These are phyloP conservation scores for Sporothrix brunneoviolacea DNA, from an alignment of 2,329 filamentous ascomycete genomes.

Conservation along the genomic window DNA sequence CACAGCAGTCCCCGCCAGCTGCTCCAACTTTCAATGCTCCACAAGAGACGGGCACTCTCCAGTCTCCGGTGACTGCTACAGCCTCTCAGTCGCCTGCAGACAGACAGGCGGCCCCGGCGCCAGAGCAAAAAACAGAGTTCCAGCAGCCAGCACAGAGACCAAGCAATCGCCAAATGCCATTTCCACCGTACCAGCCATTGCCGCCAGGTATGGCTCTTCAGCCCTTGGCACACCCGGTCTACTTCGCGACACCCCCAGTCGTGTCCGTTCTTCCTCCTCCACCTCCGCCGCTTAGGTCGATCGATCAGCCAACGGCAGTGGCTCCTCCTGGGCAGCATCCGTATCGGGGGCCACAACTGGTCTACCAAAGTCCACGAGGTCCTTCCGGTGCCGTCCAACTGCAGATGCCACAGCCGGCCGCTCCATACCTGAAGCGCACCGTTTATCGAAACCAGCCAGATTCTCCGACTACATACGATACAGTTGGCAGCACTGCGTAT, in stretches of 20 bases:
- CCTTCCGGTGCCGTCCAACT: neutral
- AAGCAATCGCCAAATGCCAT: neutral
- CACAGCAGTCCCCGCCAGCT: neutral
- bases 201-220: neutral
- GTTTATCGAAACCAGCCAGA: neutral
- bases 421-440: neutral
- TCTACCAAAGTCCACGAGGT: neutral
- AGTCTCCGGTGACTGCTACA: neutral
- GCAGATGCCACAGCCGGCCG: neutral
- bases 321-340: neutral
- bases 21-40: neutral
- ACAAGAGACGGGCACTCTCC: neutral
- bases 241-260: neutral
- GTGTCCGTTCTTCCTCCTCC: constrained; percentile 12
- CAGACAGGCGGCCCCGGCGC: neutral
- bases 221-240: neutral
- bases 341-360: too few species aligned
- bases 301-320: too few species aligned
- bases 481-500: neutral
- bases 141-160: neutral
- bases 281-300: constrained; percentile 10
- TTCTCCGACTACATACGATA: neutral
- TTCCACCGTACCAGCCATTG: neutral
- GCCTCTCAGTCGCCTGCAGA: neutral
- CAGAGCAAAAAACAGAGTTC: neutral